Evolutionary conservation across 495 filamentous ascomycete genomes (phyloP).

Genomic region (Neurospora sp.): DNA sequence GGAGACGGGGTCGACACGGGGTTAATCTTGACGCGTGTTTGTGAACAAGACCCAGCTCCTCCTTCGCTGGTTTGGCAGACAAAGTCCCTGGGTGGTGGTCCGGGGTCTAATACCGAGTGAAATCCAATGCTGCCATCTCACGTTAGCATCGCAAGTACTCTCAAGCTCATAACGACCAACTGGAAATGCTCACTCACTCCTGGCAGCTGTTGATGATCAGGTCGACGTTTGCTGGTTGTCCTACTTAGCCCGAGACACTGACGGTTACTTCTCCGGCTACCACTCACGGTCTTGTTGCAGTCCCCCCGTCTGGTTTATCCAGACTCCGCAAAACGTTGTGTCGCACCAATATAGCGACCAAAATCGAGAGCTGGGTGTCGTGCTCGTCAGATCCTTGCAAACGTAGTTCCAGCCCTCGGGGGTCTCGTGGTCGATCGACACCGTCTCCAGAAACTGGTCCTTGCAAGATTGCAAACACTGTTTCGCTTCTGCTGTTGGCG

Average conservation of each 20-base stretch:
- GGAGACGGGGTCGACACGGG: neutral
- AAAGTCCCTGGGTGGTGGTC: conserved; percentile 21
- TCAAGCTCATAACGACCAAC: neutral
- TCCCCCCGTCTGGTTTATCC: conserved; percentile 15
- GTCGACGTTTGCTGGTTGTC: conserved; percentile 29
- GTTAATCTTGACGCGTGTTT: neutral
- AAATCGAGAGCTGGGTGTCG: conserved; percentile 9
- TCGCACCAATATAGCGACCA: conserved; percentile 39
- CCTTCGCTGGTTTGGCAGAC: conserved; percentile 9
- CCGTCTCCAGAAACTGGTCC: conserved; percentile 10
- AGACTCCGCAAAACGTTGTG: conserved; percentile 33
- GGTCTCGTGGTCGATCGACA: conserved; percentile 9
- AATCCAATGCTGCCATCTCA: conserved; percentile 24
- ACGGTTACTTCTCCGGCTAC: neutral
- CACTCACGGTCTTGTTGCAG: conserved; percentile 36
- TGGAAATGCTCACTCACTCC: conserved; percentile 24
- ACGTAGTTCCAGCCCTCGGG: conserved; percentile 8
- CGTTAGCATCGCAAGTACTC: neutral
- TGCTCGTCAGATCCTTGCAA: conserved; percentile 13
- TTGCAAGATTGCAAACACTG: conserved; percentile 17
- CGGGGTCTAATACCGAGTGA: conserved; percentile 28
- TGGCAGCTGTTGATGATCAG: conserved; percentile 39
- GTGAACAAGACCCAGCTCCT: conserved; percentile 4
- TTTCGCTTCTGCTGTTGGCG: conserved; percentile 1
- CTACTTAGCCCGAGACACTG: conserved; percentile 16